These are phyloP conservation scores for Pelargonium cotyledonis DNA, from an alignment of 441 rosid species.

Conservation along the genomic window DNA sequence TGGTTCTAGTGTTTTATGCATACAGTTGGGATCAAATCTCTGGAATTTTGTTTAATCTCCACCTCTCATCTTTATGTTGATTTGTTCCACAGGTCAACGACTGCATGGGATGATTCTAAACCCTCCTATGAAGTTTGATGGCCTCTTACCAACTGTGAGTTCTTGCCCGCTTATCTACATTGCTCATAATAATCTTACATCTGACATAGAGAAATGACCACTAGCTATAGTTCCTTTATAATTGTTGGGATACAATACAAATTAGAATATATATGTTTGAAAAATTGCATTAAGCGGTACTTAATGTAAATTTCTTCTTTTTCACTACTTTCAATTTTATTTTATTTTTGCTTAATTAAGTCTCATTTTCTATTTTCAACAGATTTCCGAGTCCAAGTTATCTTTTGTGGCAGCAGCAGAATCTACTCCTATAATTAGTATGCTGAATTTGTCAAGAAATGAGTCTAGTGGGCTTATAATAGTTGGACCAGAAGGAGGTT, in stretches of 20 bases:
- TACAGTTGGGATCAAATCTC: not conserved
- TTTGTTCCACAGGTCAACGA: conserved; percentile 52
- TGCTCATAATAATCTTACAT: conserved; percentile 10
- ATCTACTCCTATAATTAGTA: conserved; percentile 61
- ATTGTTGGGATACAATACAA: too few relatives aligned
- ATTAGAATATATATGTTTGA: too few relatives aligned
- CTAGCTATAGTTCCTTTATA: not conserved
- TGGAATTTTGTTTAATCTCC: not conserved
- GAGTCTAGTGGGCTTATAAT: conserved; percentile 56
- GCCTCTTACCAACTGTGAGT: conserved; percentile 54
- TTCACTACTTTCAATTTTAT: not conserved
- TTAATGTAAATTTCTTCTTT: not conserved
- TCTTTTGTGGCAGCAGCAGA: conserved; percentile 72
- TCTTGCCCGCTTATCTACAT: conserved; percentile 13
- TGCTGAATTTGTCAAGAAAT: conserved; percentile 35
- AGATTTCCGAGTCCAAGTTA: conserved; percentile 56
- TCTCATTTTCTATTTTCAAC: conserved; percentile 12
- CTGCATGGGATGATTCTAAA: conserved; percentile 69
- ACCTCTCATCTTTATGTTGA: not conserved
- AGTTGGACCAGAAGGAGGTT: conserved; percentile 91
- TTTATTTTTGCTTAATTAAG: not conserved
- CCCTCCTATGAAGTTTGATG: conserved; percentile 49
- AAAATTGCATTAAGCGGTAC: too few relatives aligned
- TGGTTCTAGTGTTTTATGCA: not conserved
- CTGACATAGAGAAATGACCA: not conserved